Evolutionary conservation across 805 yeast genomes (phyloP).

Genomic region (Yamadazyma sp.): DNA sequence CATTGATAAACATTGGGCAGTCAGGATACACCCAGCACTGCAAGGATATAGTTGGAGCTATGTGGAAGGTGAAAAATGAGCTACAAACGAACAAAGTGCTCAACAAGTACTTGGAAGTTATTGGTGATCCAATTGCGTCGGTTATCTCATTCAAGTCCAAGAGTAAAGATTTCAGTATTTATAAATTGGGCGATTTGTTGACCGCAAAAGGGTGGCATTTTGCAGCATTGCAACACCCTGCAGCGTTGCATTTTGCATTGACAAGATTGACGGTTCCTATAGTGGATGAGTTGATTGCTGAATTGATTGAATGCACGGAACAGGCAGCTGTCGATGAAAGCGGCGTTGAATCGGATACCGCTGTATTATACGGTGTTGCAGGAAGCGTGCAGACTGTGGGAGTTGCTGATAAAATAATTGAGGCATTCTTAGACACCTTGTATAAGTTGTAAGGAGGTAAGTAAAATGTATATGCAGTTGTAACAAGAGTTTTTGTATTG

Average conservation of each 20-base stretch:
- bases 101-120: constrained; percentile 55
- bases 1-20: constrained; percentile 76
- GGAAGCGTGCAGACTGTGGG: constrained; percentile 85
- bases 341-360: constrained; percentile 57
- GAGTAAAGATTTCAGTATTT: constrained; percentile 53
- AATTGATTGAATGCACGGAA: constrained; percentile 45
- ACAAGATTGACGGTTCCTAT: constrained; percentile 68
- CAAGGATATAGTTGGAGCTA: constrained; percentile 61
- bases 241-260: constrained; percentile 88
- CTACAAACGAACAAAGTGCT: constrained; percentile 46
- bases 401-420: constrained; percentile 76
- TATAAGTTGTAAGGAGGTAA: constrained; percentile 47
- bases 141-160: constrained; percentile 75
- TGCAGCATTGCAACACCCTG: constrained; percentile 81
- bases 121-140: constrained; percentile 85
- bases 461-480: background rate
- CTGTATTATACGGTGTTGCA: constrained; percentile 93
- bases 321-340: constrained; percentile 26
- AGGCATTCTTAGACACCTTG: constrained; percentile 76
- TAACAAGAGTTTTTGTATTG: background rate
- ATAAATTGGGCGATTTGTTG: constrained; percentile 74
- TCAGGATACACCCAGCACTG: constrained; percentile 77
- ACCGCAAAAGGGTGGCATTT: constrained; percentile 83
- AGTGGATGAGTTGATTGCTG: constrained; percentile 57
- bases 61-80: constrained; percentile 53